Conservation (phyloP, 2,329 filamentous ascomycete species). For the Venturia asperata region DNA sequence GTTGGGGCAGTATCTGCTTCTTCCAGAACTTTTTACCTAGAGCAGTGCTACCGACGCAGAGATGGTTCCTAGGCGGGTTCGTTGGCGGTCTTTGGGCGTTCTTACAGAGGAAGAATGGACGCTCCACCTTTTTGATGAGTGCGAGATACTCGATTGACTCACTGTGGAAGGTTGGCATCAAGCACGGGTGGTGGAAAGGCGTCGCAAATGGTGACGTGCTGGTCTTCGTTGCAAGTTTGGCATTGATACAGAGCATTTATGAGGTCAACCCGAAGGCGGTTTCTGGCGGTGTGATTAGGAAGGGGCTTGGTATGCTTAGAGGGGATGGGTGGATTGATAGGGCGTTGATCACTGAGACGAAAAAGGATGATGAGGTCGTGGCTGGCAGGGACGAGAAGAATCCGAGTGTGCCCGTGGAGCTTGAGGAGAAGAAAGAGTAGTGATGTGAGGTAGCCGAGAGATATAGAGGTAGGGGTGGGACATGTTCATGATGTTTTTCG, state of each 20-base stretch:
- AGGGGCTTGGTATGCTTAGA: conserved; percentile 64
- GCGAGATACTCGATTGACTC: conserved; percentile 73
- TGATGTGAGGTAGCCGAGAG: not conserved
- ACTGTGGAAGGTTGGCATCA: conserved; percentile 88
- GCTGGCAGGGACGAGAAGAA: conserved; percentile 15
- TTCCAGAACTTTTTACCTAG: conserved; percentile 75
- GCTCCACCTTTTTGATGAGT: conserved; percentile 70
- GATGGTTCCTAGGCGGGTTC: conserved; percentile 86
- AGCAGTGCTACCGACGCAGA: conserved; percentile 66
- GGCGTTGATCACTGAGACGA: conserved; percentile 20
- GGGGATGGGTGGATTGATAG: conserved; percentile 72
- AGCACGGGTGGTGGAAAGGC: conserved; percentile 80
- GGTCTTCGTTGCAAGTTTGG: conserved; percentile 73
- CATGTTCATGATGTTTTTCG: not conserved
- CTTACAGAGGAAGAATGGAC: conserved; percentile 57
- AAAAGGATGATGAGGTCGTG: conserved; percentile 10
- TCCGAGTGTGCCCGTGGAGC: conserved; percentile 7
- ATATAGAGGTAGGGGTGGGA: not conserved
- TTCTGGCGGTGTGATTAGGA: conserved; percentile 59
- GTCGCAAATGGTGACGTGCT: conserved; percentile 76
- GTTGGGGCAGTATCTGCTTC: conserved; percentile 84
- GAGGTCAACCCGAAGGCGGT: conserved; percentile 64
- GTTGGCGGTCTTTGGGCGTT: conserved; percentile 80
- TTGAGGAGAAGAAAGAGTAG: not conserved
- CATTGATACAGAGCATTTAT: conserved; percentile 69